These are phyloP conservation scores for Lachancea fermentati DNA, from an alignment of 805 yeast species.

Conservation along the genomic window DNA sequence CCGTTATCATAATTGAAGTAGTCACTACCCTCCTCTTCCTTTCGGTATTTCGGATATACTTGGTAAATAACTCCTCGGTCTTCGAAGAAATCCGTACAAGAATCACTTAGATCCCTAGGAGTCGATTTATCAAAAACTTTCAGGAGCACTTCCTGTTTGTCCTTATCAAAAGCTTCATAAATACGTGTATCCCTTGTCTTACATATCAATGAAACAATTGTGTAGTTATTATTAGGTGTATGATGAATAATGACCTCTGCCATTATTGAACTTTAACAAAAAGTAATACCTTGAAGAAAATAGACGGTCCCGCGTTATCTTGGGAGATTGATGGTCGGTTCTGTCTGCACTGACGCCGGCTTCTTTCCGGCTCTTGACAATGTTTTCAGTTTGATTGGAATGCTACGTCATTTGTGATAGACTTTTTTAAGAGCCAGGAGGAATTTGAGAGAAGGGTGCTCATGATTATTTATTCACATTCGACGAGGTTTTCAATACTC, in stretches of 20 bases:
- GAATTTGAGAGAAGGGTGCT: too few relatives aligned
- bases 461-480: too few relatives aligned
- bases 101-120: neutral
- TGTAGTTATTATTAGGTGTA: constrained; percentile 7
- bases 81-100: constrained; percentile 6
- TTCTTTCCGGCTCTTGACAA: too few relatives aligned
- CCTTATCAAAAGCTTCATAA: constrained; percentile 10
- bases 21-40: constrained; percentile 16
- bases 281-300: too few relatives aligned
- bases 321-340: too few relatives aligned
- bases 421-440: neutral
- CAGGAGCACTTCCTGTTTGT: neutral
- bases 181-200: constrained; percentile 8
- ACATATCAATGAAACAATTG: constrained; percentile 11
- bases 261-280: too few relatives aligned
- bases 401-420: neutral
- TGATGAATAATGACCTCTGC: neutral
- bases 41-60: constrained; percentile 11
- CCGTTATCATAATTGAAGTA: constrained; percentile 15
- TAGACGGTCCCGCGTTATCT: too few relatives aligned
- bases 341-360: too few relatives aligned
- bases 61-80: constrained; percentile 3
- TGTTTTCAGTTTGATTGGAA: too few relatives aligned
- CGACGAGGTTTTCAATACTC: too few relatives aligned
- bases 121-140: neutral